Evolutionary conservation across 2,329 filamentous ascomycete species (phyloP).

Genomic region (Dothiorella sarmentorum): DNA sequence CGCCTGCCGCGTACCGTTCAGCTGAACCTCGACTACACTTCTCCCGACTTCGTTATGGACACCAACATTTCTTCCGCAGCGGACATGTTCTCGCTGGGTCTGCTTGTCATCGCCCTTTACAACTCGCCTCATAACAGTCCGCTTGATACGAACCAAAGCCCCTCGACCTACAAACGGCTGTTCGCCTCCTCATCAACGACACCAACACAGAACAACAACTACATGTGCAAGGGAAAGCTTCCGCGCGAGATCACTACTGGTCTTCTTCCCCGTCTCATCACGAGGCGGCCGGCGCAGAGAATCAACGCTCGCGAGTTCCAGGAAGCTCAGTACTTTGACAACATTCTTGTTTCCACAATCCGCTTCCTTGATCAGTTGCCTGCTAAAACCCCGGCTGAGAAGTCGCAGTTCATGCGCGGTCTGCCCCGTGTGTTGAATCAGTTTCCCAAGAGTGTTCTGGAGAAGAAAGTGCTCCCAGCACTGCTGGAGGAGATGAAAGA

Average conservation of each 20-base stretch:
- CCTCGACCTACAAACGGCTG: constrained; percentile 79
- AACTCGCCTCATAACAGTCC: constrained; percentile 92
- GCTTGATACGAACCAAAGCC: constrained; percentile 73
- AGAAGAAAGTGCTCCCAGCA: constrained; percentile 88
- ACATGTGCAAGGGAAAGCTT: constrained; percentile 72
- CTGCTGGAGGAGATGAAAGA: constrained; percentile 93
- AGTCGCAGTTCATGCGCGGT: constrained; percentile 85
- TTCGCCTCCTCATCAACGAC: constrained; percentile 76
- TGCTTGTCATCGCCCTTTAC: constrained; percentile 85
- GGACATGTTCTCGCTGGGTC: constrained; percentile 90
- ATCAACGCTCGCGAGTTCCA: constrained; percentile 90
- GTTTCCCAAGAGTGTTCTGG: constrained; percentile 89
- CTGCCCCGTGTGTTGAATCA: constrained; percentile 82
- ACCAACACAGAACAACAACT: constrained; percentile 79
- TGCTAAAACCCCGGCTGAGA: constrained; percentile 87
- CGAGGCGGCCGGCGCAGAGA: constrained; percentile 79
- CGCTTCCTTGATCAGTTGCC: constrained; percentile 89
- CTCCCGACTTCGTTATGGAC: constrained; percentile 91
- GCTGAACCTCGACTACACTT: constrained; percentile 87
- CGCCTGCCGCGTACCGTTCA: constrained; percentile 79
- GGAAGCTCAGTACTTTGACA: constrained; percentile 93
- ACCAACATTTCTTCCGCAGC: constrained; percentile 78
- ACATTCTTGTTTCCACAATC: constrained; percentile 92
- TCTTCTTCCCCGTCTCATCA: constrained; percentile 82
- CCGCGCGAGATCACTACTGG: constrained; percentile 73